phyloP scores from a whole-genome alignment of 495 filamentous ascomycete species.

The Neurospora cerealis region DNA sequence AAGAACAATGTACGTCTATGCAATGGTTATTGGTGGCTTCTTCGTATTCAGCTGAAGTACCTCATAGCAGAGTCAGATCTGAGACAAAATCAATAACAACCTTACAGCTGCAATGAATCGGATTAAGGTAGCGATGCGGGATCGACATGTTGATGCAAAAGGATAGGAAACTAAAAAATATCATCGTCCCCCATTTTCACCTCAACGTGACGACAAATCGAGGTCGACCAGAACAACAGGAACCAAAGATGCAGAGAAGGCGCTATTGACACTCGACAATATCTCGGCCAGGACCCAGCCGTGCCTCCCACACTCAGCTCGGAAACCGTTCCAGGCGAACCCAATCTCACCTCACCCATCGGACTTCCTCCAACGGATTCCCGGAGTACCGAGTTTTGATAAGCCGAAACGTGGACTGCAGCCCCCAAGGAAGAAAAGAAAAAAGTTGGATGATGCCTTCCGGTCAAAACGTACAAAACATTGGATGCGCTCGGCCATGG shows the following conservation, averaged over 20 bases:
- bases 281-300: not conserved
- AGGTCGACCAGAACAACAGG: not conserved
- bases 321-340: not conserved
- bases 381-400: not conserved
- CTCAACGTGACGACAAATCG: not conserved
- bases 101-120: not conserved
- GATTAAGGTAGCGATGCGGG: not conserved
- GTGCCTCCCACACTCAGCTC: not conserved
- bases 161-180: not conserved
- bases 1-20: not conserved
- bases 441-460: not conserved
- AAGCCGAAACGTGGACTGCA: not conserved
- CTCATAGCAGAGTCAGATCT: not conserved
- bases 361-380: not conserved
- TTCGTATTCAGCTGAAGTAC: not conserved
- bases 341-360: not conserved
- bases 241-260: not conserved
- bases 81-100: not conserved
- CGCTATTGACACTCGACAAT: not conserved
- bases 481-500: not conserved
- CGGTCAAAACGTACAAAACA: not conserved
- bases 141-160: not conserved
- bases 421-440: not conserved
- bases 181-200: not conserved
- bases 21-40: not conserved